Conservation (phyloP, 306 rosid species). For the Cucurbita maxima region DNA sequence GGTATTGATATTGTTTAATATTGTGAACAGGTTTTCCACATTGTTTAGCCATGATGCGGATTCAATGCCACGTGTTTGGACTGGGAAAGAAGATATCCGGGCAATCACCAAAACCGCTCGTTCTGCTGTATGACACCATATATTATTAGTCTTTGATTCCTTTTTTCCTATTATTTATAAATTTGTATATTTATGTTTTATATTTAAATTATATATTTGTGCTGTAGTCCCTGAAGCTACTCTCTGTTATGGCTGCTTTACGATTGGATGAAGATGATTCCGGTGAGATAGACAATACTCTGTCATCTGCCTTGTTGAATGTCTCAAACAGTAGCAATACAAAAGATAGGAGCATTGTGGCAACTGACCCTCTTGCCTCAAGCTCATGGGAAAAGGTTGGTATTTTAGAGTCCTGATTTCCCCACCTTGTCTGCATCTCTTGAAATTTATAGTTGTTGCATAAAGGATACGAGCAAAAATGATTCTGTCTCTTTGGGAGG, state of each 20-base stretch:
- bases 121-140: conserved; percentile 43
- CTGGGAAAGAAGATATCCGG: conserved; percentile 82
- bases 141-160: neutral
- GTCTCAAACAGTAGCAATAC: conserved; percentile 23
- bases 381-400: conserved; percentile 81
- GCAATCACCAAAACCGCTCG: conserved; percentile 91
- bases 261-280: conserved; percentile 59
- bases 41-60: conserved; percentile 92
- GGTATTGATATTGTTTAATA: neutral
- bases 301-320: conserved; percentile 52
- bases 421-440: conserved; percentile 1
- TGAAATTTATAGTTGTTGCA: neutral
- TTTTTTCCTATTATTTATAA: neutral
- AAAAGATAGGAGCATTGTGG: conserved; percentile 38
- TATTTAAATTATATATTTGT: neutral
- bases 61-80: conserved; percentile 97
- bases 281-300: conserved; percentile 52
- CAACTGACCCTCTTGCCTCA: conserved; percentile 71
- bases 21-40: conserved; percentile 56
- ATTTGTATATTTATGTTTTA: neutral
- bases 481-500: neutral
- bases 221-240: conserved; percentile 77
- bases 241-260: conserved; percentile 75
- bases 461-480: neutral
- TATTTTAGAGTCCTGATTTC: conserved; percentile 12